Conservation (phyloP, 257 asterid species). For the Jasminum sambac region DNA sequence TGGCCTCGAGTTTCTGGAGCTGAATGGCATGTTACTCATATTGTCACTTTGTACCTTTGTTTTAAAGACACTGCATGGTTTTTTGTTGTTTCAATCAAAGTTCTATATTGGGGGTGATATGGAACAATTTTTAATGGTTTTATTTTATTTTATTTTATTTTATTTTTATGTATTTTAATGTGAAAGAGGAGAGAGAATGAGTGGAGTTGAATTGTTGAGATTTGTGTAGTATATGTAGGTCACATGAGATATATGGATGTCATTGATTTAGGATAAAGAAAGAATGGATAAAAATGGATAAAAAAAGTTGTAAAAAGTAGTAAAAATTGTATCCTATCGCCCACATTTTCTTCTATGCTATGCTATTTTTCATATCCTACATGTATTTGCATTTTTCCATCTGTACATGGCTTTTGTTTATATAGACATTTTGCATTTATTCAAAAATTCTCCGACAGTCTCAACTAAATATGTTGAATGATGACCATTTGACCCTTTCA, state of each 20-base stretch:
- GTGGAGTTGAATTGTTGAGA: too few relatives aligned
- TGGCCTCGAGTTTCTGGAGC: neutral
- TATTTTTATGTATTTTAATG: neutral
- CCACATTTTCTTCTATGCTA: too few relatives aligned
- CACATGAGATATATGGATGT: too few relatives aligned
- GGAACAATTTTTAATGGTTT: too few relatives aligned
- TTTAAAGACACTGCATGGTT: neutral
- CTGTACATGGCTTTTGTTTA: neutral
- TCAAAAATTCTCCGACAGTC: neutral
- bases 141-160: neutral
- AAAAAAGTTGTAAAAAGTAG: too few relatives aligned
- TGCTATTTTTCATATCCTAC: neutral
- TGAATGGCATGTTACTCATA: neutral
- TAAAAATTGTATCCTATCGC: too few relatives aligned
- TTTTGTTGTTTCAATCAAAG: too few relatives aligned
- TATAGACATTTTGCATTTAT: neutral
- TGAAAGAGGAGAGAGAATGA: too few relatives aligned
- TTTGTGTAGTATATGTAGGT: too few relatives aligned
- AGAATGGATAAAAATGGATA: too few relatives aligned
- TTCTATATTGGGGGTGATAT: too few relatives aligned
- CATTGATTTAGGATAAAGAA: too few relatives aligned
- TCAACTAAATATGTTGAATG: neutral
- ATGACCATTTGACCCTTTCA: neutral
- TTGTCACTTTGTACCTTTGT: neutral
- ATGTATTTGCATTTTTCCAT: neutral